Evolutionary conservation across 2,329 filamentous ascomycete genomes (phyloP), one percentile per base, ranked within the genome.

Genomic region (Juglanconis juglandina): DNA sequence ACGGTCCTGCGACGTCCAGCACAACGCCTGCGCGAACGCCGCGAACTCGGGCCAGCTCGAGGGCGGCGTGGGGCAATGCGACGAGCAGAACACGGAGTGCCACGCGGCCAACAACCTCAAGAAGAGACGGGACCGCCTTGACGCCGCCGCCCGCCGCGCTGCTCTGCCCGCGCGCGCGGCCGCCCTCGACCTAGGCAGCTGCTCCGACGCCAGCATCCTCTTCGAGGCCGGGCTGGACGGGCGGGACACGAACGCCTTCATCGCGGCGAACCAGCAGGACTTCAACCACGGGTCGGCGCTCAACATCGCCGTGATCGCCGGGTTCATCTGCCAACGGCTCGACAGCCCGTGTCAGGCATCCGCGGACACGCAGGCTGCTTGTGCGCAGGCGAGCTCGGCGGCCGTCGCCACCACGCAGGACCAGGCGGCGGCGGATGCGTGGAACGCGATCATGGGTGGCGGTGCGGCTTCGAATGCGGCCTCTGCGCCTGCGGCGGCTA

Each of bases 211-310:
- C 4, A 71, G 73, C 53, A 76, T 81, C 62, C 65, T 72, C 17
- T 81, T 81, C 67, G 73, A 73, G 54, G 60, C 67, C 9, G 76
- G 76, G 2, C 74, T 79, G 49, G 77, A 80, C 64, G 77, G 77
- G 53, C 77, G 78, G 61, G 72, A 71, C 41, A 71, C 76, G 35
- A 66, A 72, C 33, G 72, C 75, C 13, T 81, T 80, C 63, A 71
- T 76, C 65, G 72, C 78, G 42, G 69, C 68, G 9, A 74, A 80
- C 68, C 66, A 73, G 61, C 65, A 64, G 35, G 71, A 72, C 64
- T 81, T 78, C 69, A 75, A 73, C 67, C 79, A 81, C 66, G 77
- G 78, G 56, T 78, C 76, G 5, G 78, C 78, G 7, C 68, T 76
- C 46, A 76, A 76, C 66, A 80, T 81, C 66, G 72, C 68, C 47